phyloP scores from a whole-genome alignment of 2,329 filamentous ascomycete species.

The Aspergillus quadrilineatus region DNA sequence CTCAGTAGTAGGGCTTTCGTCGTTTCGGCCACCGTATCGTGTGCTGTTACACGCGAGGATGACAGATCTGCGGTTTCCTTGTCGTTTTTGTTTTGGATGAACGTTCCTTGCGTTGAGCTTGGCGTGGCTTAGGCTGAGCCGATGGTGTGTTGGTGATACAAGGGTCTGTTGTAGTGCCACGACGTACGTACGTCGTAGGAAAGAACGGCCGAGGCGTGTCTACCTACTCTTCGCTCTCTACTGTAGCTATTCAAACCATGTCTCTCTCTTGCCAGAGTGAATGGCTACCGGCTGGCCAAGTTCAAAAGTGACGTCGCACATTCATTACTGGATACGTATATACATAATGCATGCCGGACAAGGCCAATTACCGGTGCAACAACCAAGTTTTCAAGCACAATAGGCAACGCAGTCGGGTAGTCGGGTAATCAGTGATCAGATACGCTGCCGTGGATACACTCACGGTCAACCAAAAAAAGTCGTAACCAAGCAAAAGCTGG shows the following conservation, averaged over 20 bases:
- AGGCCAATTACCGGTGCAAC: conserved; percentile 11
- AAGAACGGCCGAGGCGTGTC: neutral
- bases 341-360: conserved; percentile 23
- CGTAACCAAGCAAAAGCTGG: neutral
- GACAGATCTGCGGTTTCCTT: neutral
- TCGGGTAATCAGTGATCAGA: neutral
- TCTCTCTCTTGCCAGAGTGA: neutral
- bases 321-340: conserved; percentile 27
- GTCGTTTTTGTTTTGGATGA: neutral
- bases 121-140: neutral
- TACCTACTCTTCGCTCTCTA: neutral
- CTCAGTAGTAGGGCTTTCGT: neutral
- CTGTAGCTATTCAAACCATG: neutral
- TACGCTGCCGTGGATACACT: conserved; percentile 4
- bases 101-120: neutral
- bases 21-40: neutral
- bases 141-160: neutral
- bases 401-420: conserved; percentile 6
- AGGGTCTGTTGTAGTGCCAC: neutral
- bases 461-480: neutral
- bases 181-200: neutral
- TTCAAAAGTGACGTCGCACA: conserved; percentile 10
- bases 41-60: neutral
- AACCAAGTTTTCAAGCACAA: conserved; percentile 6
- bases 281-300: neutral